Conservation (phyloP, 2,329 filamentous ascomycete species). For the Ceratocystis albifundus region DNA sequence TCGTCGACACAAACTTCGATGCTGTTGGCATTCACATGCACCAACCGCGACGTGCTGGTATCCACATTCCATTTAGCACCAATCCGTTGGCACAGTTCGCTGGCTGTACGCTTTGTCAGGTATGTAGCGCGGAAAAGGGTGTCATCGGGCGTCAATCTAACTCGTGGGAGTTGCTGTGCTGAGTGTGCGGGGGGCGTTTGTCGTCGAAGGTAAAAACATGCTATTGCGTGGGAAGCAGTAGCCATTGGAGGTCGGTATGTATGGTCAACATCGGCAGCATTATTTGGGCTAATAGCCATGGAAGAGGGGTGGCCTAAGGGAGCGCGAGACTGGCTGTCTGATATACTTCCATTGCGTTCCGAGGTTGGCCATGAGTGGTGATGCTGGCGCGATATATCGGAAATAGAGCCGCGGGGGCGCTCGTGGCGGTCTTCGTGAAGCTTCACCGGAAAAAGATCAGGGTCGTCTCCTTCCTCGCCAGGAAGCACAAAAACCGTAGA, state of each 20-base stretch:
- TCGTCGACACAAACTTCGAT: conserved; percentile 82
- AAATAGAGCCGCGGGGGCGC: conserved; percentile 30
- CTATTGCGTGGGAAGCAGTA: conserved; percentile 57
- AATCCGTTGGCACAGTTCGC: conserved; percentile 61
- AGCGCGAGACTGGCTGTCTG: conserved; percentile 33
- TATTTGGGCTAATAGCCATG: conserved; percentile 48
- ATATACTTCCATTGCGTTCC: conserved; percentile 41
- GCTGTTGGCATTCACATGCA: conserved; percentile 62
- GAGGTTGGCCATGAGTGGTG: conserved; percentile 37
- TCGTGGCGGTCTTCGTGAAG: conserved; percentile 52
- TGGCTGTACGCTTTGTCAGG: conserved; percentile 60
- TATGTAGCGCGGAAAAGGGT: conserved; percentile 72
- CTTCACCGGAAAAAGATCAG: conserved; percentile 64
- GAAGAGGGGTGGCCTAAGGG: conserved; percentile 51
- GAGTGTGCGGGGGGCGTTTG: conserved; percentile 27
- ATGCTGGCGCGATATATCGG: conserved; percentile 5
- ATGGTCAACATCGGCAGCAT: conserved; percentile 80
- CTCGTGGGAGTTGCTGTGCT: conserved; percentile 35
- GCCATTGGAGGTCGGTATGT: conserved; percentile 71
- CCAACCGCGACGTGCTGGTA: conserved; percentile 54
- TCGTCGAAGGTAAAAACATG: conserved; percentile 66
- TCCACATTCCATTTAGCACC: conserved; percentile 74
- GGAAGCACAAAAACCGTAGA: conserved; percentile 67
- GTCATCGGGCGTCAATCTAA: conserved; percentile 30
- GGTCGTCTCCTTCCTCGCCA: conserved; percentile 67